A percentile compares a stretch with the other conserved stretches of the same genome.
Evolutionary conservation across 208 protist species (phyloP).

Genomic region (Sergeia podlipaevii): DNA sequence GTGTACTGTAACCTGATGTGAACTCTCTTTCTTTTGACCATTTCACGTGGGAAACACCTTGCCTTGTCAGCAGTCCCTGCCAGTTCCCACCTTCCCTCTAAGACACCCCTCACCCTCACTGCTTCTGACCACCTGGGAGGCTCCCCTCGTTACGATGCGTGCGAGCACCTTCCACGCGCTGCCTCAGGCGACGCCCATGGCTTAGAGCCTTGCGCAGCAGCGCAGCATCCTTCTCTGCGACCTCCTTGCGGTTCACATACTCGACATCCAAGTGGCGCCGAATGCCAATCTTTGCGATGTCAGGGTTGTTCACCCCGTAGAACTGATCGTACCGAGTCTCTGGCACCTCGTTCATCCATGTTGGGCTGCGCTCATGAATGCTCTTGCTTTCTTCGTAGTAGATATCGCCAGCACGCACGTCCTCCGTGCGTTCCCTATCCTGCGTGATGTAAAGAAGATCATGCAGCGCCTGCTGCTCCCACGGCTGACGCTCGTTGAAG

Average conservation of each 20-base stretch:
- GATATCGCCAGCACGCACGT: constrained; percentile 80
- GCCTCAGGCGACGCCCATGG: constrained; percentile 67
- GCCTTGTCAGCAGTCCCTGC: too few species aligned
- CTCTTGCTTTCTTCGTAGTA: constrained; percentile 64
- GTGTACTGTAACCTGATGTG: too few species aligned
- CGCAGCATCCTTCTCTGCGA: constrained; percentile 74
- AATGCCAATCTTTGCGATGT: constrained; percentile 85
- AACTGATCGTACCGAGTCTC: constrained; percentile 89
- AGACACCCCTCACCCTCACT: too few species aligned
- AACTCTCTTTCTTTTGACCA: too few species aligned
- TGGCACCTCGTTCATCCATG: constrained; percentile 86
- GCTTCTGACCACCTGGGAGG: constrained; percentile 13
- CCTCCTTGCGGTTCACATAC: constrained; percentile 76
- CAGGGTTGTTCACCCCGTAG: constrained; percentile 78
- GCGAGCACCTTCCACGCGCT: constrained; percentile 57
- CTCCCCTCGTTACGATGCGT: constrained; percentile 77
- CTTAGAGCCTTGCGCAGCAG: constrained; percentile 65
- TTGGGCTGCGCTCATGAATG: constrained; percentile 74
- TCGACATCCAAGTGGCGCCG: constrained; percentile 77
- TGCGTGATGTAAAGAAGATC: constrained; percentile 45
- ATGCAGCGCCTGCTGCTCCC: constrained; percentile 71
- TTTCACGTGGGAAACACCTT: too few species aligned
- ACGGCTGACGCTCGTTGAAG: constrained; percentile 70
- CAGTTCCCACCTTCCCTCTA: too few species aligned
- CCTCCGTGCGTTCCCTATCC: constrained; percentile 56